Percentiles rank a stretch among this genome's conserved stretches.
These are phyloP conservation scores for Rosa chinensis DNA, from an alignment of 306 rosid genomes.

Conservation along the genomic window DNA sequence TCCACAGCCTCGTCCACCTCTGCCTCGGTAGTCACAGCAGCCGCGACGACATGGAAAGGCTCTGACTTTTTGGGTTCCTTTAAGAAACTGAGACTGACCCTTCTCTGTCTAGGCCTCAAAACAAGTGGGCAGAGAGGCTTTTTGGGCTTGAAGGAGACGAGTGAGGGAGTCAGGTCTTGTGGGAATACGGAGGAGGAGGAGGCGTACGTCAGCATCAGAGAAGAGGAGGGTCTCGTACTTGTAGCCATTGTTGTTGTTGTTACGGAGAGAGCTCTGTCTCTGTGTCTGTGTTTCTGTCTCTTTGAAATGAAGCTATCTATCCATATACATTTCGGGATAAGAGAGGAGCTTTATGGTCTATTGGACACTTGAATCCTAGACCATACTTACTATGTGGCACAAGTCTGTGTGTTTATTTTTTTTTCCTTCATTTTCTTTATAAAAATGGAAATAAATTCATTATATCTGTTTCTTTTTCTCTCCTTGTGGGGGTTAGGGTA, in stretches of 20 bases:
- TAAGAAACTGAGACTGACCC: constrained; percentile 24
- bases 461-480: too few species aligned
- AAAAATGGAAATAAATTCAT: too few species aligned
- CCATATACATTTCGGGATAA: constrained; percentile 24
- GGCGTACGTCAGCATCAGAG: constrained; percentile 59
- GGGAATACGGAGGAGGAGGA: constrained; percentile 48
- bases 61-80: constrained; percentile 22
- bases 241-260: constrained; percentile 56
- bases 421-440: not conserved
- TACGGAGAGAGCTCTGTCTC: not conserved
- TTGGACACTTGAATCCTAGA: not conserved
- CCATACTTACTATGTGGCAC: not conserved
- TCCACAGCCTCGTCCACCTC: constrained; percentile 51
- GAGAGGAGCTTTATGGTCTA: constrained; percentile 13
- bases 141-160: constrained; percentile 47
- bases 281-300: not conserved
- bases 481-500: too few species aligned
- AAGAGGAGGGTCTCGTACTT: constrained; percentile 51
- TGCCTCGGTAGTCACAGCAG: constrained; percentile 60
- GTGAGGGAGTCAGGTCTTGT: constrained; percentile 53
- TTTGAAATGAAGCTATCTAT: constrained; percentile 6
- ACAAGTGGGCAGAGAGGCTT: constrained; percentile 49
- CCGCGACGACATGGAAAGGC: constrained; percentile 31
- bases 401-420: not conserved
- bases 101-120: constrained; percentile 25